phyloP scores from a whole-genome alignment of 495 filamentous ascomycete genomes.

The Podospora fimiseda region DNA sequence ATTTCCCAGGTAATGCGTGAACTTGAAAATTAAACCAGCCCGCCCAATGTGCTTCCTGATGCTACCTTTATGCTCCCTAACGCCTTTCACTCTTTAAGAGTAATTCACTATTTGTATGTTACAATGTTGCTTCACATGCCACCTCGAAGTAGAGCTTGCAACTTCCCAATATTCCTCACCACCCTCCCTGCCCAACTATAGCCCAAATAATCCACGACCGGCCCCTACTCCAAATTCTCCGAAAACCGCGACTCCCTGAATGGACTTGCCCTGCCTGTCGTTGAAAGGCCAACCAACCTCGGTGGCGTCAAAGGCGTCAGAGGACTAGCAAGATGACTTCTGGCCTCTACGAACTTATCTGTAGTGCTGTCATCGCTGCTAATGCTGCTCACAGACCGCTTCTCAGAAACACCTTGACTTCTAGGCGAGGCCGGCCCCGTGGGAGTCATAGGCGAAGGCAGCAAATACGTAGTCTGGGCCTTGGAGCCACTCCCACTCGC shows the following conservation, averaged over 20 bases:
- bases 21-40: too few relatives aligned
- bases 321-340: slow-evolving; percentile 11
- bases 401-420: slow-evolving; percentile 3
- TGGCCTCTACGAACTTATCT: slow-evolving; percentile 20
- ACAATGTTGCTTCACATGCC: too few relatives aligned
- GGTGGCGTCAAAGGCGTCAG: slow-evolving; percentile 15
- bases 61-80: too few relatives aligned
- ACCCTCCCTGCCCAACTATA: neutral
- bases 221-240: slow-evolving; percentile 25
- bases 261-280: slow-evolving; percentile 30
- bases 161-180: too few relatives aligned
- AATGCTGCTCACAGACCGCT: slow-evolving; percentile 8
- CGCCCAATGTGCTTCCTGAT: too few relatives aligned
- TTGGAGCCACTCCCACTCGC: slow-evolving; percentile 7
- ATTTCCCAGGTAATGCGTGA: too few relatives aligned
- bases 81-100: too few relatives aligned
- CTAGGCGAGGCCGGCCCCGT: slow-evolving; percentile 3
- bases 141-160: too few relatives aligned
- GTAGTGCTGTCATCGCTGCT: slow-evolving; percentile 16
- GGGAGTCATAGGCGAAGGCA: neutral
- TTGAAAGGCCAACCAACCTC: slow-evolving; percentile 9
- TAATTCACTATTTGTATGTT: too few relatives aligned
- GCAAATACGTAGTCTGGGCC: neutral
- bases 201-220: neutral
- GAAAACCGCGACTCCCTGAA: slow-evolving; percentile 36